Base-by-base conservation (phyloP, 805 yeast genomes). In the Candida cerambycidarum region DNA sequence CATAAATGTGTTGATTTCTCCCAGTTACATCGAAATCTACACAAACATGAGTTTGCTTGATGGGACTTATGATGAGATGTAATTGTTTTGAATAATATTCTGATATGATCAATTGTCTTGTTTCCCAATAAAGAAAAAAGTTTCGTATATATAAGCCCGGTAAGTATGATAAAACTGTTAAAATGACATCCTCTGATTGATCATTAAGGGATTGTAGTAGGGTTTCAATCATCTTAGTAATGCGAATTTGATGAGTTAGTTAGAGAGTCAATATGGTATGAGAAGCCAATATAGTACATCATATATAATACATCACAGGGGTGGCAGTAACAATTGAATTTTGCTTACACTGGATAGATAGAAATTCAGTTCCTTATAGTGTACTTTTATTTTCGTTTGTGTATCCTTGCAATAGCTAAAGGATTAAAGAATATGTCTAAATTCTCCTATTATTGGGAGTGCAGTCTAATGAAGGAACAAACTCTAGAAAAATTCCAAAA, bases 61-160 rank as follows among this genome's bases (percentile, higher is more conserved):
- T 36, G 2, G 72, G 71, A 8, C 63, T 51, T 9, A 67, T 47
- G 2, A 63, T 50, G 19, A 67, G 59, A 41, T 66, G 71, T 6
- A 67, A 18, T 30, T 67, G 71, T 33, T 56, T 54, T 38, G 50
- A 27, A 50, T 54, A 68, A 48, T 53, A 63, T 13, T 53, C 52
- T 4, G 57, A 53, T 12, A 61, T 49, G 23, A 67, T 50, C 17
- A 58, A 38, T 3, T 41, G 38, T 32, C 68, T 53, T 4, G 65
- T 45, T 4, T 15, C n/a, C 38, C 52, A 43, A 32, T 45, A 44
- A 19, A 63, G 45, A 17, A 63, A 48, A 38, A 61, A 53, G 17
- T 63, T 65, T 13, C 47, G 42, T 9, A 61, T 37, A 43, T 57
- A 51, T 12, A 52, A 57, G 5, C 46, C 41, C 7, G 61, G 55